Base-by-base conservation (phyloP, 768 basidiomycete species). In the Boletus edulis region DNA sequence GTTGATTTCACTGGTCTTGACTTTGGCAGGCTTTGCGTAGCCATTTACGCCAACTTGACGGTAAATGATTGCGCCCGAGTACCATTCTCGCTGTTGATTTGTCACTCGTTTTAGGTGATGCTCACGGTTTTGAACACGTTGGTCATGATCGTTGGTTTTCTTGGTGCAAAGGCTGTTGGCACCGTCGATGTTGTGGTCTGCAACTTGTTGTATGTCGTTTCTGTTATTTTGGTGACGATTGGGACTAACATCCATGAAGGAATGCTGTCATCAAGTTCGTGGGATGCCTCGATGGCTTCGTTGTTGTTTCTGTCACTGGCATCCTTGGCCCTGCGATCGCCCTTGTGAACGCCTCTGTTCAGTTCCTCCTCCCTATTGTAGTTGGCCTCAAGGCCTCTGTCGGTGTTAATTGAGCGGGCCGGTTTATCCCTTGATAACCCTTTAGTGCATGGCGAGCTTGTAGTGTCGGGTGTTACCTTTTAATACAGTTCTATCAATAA, bases 121-220 rank as follows among this genome's bases (percentile, higher is more conserved):
- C 4, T 52, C 31, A 3, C 35, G 7, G 10, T 59, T 11, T 15
- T 65, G 46, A 47, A 49, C 13, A 22, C 45, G 1, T 14, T 65
- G 43, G 45, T 65, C 15, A n/a, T 35, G 2, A 42, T 55, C 5
- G 44, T 62, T 10, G 3, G 50, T 6, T 1, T 10, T 9, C 48
- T 64, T 2, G 52, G 53, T 5, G 14, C 3, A 0, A 14, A 20
- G 4, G 63, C 57, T 15, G 42, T 52, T 9, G 57, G 13, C 3
- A 48, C 48, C 0, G 9, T 64, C 15, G 50, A 54, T 40, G 24
- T 15, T 10, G 39, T 32, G 5, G 34, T 65, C 22, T 6, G n/a
- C 24, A 42, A 41, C n/a, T 11, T 65, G 38, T 18, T 65, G 63
- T 65, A 49, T 18, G 63, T 58, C 1, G 1, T 44, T 35, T 29